Base-by-base conservation (phyloP, 768 basidiomycete genomes). In the Tremella yokohamensis region DNA sequence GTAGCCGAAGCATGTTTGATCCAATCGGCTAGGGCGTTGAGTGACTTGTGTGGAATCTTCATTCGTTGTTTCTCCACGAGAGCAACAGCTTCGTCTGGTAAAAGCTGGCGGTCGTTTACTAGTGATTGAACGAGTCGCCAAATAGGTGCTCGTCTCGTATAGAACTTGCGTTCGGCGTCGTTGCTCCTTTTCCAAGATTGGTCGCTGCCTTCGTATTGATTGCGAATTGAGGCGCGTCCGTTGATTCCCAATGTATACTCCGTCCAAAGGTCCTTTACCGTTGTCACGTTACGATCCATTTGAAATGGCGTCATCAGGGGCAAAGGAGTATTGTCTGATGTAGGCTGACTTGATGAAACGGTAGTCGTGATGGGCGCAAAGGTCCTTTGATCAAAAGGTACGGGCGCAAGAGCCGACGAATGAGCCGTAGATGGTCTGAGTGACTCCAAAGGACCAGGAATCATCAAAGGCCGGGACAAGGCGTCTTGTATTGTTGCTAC, bases 231-330 rank as follows among this genome's bases (percentile, higher is more conserved):
- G n/a, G 42, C n/a, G 15, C 42, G 42, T 6, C 42, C 42, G 22
- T 45, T 45, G 15, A 45, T 4, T 4, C 42, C 42, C 6, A 45
- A 8, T 4, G 42, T 45, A 22, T 45, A 45, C 22, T 45, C 42
- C 22, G n/a, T n/a, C 42, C 42, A 45, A 18, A 45, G 22, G n/a
- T 45, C 42, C 42, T 45, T n/a, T n/a, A 45, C 42, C 4, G 42
- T 45, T 8, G n/a, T 6, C 42, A 45, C 42, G 22, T n/a, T 18
- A 6, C 42, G 42, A 16, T 22, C 22, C 42, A 45, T 45, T n/a
- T n/a, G n/a, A 45, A 6, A 45, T 45, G 42, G 42, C 22, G 42
- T 45, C n/a, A 45, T n/a, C 22, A 11, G 39, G 18, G 18, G 11
- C 12, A 45, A 45, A 45, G 42, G 22, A 45, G 15, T 18, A 15